phyloP scores from a whole-genome alignment of 345 rosid species.

The Triadica sebifera region DNA sequence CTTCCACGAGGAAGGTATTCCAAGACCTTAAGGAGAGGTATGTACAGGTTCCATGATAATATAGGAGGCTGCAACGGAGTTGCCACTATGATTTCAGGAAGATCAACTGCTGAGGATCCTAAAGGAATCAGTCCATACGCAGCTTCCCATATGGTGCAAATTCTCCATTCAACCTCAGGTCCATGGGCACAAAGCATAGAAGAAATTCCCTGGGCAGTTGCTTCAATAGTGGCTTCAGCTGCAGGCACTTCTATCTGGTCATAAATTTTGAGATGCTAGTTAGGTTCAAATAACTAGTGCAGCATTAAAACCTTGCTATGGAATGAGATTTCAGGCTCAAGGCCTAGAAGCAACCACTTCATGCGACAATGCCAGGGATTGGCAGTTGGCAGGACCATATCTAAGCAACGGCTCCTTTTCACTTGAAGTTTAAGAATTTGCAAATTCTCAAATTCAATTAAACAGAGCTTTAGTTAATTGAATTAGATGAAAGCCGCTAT shows the following conservation, averaged over 20 bases:
- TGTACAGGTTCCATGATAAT: constrained; percentile 90
- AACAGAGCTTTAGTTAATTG: neutral
- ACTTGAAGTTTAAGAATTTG: neutral
- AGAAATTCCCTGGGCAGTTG: constrained; percentile 99
- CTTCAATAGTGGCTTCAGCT: constrained; percentile 96
- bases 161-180: constrained; percentile 99
- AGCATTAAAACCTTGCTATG: neutral
- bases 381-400: neutral
- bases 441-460: neutral
- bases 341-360: neutral
- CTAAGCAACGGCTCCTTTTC: neutral
- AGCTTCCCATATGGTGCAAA: constrained; percentile 99
- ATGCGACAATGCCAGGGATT: too few species aligned
- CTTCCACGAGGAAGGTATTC: constrained; percentile 98
- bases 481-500: constrained; percentile 13
- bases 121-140: constrained; percentile 94
- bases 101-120: constrained; percentile 95
- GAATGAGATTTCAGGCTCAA: too few species aligned
- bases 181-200: constrained; percentile 99
- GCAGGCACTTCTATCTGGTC: constrained; percentile 90
- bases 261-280: constrained; percentile 26
- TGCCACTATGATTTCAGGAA: constrained; percentile 92
- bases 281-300: constrained; percentile 15
- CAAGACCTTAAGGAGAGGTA: constrained; percentile 93
- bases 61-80: constrained; percentile 89